Percentiles rank a stretch among this genome's conserved stretches.
phyloP scores from a whole-genome alignment of 805 yeast species.

The Ogataea degrootiae region DNA sequence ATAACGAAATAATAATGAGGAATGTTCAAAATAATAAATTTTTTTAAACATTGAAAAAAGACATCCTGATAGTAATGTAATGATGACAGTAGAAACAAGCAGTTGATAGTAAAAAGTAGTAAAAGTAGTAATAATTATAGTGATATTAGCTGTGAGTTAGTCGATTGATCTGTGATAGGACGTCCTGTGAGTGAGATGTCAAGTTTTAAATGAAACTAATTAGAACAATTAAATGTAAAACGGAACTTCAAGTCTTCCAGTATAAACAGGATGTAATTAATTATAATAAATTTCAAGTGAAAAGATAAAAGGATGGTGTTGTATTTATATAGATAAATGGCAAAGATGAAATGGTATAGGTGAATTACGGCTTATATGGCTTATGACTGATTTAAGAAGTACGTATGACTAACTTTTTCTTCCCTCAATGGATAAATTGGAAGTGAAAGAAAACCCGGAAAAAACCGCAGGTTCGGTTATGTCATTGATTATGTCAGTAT shows the following conservation, averaged over 20 bases:
- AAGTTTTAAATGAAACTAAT: neutral
- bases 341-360: neutral
- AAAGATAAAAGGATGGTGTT: neutral
- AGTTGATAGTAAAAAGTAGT: neutral
- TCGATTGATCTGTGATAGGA: neutral
- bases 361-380: neutral
- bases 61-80: neutral
- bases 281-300: neutral
- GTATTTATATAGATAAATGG: neutral
- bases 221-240: neutral
- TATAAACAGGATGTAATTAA: neutral
- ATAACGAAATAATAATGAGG: neutral
- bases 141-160: neutral
- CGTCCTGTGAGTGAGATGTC: neutral
- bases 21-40: neutral
- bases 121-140: neutral
- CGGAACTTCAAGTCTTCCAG: slow-evolving; percentile 12
- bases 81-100: neutral
- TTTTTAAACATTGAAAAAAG: neutral
- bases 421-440: too few relatives aligned
- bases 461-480: too few relatives aligned
- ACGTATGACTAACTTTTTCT: neutral
- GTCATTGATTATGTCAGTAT: too few relatives aligned
- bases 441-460: too few relatives aligned
- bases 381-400: neutral